Evolutionary conservation across 495 filamentous ascomycete genomes (phyloP).

Genomic region (Darksidea phi): DNA sequence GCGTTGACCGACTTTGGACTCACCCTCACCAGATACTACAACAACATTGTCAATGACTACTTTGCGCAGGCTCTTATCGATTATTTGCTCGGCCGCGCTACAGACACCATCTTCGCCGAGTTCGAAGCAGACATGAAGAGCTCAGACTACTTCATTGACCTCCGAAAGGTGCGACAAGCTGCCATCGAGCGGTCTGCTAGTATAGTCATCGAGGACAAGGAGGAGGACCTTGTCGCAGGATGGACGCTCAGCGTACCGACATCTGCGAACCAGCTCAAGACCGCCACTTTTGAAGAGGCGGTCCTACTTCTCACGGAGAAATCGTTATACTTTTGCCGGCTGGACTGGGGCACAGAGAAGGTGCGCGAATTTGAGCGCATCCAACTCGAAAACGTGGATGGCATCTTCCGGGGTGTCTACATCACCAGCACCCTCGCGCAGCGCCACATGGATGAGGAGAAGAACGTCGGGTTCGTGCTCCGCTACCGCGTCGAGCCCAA

Average conservation of each 20-base stretch:
- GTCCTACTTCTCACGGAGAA: slow-evolving; percentile 81
- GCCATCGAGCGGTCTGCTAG: slow-evolving; percentile 83
- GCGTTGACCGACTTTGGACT: slow-evolving; percentile 90
- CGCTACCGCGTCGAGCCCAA: slow-evolving; percentile 65
- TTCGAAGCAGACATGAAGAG: slow-evolving; percentile 87
- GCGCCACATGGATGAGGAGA: slow-evolving; percentile 67
- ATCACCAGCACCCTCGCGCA: slow-evolving; percentile 81
- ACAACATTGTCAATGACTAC: slow-evolving; percentile 92
- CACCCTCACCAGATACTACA: slow-evolving; percentile 68
- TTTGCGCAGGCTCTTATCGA: slow-evolving; percentile 94
- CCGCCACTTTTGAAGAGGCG: slow-evolving; percentile 74
- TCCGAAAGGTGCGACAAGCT: slow-evolving; percentile 76
- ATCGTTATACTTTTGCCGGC: slow-evolving; percentile 81
- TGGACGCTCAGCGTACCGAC: slow-evolving; percentile 76
- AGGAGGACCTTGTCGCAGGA: slow-evolving; percentile 78
- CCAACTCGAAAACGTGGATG: slow-evolving; percentile 65
- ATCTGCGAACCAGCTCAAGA: slow-evolving; percentile 62
- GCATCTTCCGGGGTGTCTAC: slow-evolving; percentile 77
- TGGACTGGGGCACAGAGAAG: slow-evolving; percentile 92
- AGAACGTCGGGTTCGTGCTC: slow-evolving; percentile 80
- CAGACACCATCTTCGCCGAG: slow-evolving; percentile 77
- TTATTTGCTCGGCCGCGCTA: slow-evolving; percentile 87
- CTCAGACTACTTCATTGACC: slow-evolving; percentile 81
- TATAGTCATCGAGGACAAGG: slow-evolving; percentile 78
- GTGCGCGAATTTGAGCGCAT: slow-evolving; percentile 87